These are phyloP conservation scores for Astragalus glycyphyllos DNA, from an alignment of 306 rosid genomes.

Conservation along the genomic window DNA sequence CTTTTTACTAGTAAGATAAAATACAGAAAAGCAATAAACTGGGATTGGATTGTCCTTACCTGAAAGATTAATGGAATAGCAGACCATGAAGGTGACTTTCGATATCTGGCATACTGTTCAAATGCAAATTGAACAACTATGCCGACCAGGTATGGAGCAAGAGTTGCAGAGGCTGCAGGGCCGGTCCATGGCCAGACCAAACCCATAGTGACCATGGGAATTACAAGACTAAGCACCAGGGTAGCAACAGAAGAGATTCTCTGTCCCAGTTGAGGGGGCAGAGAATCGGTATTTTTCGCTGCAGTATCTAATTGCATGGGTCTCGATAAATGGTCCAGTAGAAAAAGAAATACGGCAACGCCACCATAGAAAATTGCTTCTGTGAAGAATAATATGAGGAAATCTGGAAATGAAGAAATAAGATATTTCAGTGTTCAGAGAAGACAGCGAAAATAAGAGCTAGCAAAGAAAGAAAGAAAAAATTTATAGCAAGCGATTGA, in stretches of 20 bases:
- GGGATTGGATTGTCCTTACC: slow-evolving; percentile 52
- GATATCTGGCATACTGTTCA: slow-evolving; percentile 88
- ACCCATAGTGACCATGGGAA: slow-evolving; percentile 99
- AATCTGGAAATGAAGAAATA: slow-evolving; percentile 66
- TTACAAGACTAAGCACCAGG: slow-evolving; percentile 86
- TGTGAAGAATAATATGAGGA: slow-evolving; percentile 97
- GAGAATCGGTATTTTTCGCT: slow-evolving; percentile 40
- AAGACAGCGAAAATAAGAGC: slow-evolving; percentile 27
- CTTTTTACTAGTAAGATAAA: slow-evolving; percentile 7
- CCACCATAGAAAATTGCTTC: slow-evolving; percentile 96
- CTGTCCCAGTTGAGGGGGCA: slow-evolving; percentile 69
- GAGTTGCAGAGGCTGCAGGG: slow-evolving; percentile 99
- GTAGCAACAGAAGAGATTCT: slow-evolving; percentile 79
- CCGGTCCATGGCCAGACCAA: slow-evolving; percentile 99
- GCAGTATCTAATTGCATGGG: slow-evolving; percentile 52
- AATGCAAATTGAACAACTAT: slow-evolving; percentile 96
- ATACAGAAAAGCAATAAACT: slow-evolving; percentile 1
- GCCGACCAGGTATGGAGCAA: slow-evolving; percentile 94
- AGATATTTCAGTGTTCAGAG: slow-evolving; percentile 31
- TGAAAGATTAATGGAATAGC: slow-evolving; percentile 96
- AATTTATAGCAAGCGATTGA: slow-evolving; percentile 30
- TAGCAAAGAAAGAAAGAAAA: slow-evolving; percentile 16
- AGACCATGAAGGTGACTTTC: slow-evolving; percentile 85
- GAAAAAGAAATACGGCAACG: slow-evolving; percentile 75
- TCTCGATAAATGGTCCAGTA: slow-evolving; percentile 72